Conservation (phyloP, 331 rosid species). For the Malus hybrid region DNA sequence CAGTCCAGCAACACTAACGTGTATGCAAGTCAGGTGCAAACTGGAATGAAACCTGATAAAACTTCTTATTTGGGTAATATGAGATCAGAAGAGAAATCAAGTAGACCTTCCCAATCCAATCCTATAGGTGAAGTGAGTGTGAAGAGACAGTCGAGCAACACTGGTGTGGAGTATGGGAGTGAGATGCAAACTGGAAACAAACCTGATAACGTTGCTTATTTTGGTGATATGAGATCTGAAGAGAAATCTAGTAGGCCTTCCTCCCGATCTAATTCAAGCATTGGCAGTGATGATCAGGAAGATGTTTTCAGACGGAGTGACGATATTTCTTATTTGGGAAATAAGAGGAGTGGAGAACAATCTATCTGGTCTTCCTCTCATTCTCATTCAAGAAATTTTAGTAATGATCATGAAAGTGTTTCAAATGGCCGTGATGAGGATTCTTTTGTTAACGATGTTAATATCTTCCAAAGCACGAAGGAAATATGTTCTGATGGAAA, state of each 20-base stretch:
- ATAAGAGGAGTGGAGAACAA: slow-evolving; percentile 25
- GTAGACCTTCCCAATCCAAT: slow-evolving; percentile 31
- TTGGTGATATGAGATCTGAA: slow-evolving; percentile 33
- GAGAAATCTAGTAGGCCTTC: slow-evolving; percentile 22
- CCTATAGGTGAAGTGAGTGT: not conserved
- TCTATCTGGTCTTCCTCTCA: slow-evolving; percentile 26
- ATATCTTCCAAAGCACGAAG: slow-evolving; percentile 9
- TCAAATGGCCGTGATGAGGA: slow-evolving; percentile 23
- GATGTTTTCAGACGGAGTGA: slow-evolving; percentile 24
- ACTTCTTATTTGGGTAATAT: slow-evolving; percentile 29
- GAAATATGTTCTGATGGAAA: slow-evolving; percentile 34
- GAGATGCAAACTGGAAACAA: slow-evolving; percentile 25
- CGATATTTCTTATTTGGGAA: slow-evolving; percentile 8
- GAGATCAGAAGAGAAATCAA: slow-evolving; percentile 30
- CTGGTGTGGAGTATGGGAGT: slow-evolving; percentile 14
- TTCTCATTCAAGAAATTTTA: slow-evolving; percentile 33
- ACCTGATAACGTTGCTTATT: slow-evolving; percentile 31
- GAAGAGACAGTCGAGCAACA: not conserved
- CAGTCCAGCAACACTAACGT: slow-evolving; percentile 20
- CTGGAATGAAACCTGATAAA: slow-evolving; percentile 30
- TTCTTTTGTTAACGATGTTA: slow-evolving; percentile 40
- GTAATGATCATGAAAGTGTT: slow-evolving; percentile 25
- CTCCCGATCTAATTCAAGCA: slow-evolving; percentile 36
- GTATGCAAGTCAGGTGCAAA: slow-evolving; percentile 23
- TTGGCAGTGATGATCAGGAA: slow-evolving; percentile 28